phyloP scores from a whole-genome alignment of 2,329 filamentous ascomycete genomes.

The Aureobasidium zeae region DNA sequence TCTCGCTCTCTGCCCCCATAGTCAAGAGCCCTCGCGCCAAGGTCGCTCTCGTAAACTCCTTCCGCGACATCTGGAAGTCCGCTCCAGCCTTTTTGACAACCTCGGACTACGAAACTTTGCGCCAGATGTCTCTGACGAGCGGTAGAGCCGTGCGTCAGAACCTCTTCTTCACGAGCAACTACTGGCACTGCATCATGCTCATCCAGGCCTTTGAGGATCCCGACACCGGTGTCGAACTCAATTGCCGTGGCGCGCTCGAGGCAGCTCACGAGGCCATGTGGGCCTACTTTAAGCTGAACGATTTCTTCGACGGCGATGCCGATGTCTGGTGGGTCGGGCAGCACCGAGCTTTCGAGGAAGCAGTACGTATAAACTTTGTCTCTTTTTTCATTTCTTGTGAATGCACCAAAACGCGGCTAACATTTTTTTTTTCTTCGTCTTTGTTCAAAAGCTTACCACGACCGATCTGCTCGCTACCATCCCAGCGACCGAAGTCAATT shows the following conservation, averaged over 20 bases:
- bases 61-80: slow-evolving; percentile 60
- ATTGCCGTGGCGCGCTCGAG: slow-evolving; percentile 61
- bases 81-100: slow-evolving; percentile 63
- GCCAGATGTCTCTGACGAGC: slow-evolving; percentile 48
- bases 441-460: slow-evolving; percentile 20
- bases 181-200: slow-evolving; percentile 74
- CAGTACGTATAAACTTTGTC: slow-evolving; percentile 43
- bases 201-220: slow-evolving; percentile 62
- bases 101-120: slow-evolving; percentile 54
- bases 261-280: slow-evolving; percentile 66
- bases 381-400: slow-evolving; percentile 20
- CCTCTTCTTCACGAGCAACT: slow-evolving; percentile 70
- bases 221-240: slow-evolving; percentile 42
- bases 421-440: neutral
- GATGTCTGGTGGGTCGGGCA: slow-evolving; percentile 81
- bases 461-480: slow-evolving; percentile 18
- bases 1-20: slow-evolving; percentile 64
- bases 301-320: slow-evolving; percentile 59
- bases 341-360: slow-evolving; percentile 70
- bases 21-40: slow-evolving; percentile 60
- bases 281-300: slow-evolving; percentile 65
- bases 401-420: no score
- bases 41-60: slow-evolving; percentile 58
- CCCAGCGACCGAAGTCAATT: slow-evolving; percentile 7
- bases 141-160: slow-evolving; percentile 64